These are phyloP conservation scores for Elongisporangium prolatum DNA, from an alignment of 352 stramenopile genomes.

Conservation along the genomic window DNA sequence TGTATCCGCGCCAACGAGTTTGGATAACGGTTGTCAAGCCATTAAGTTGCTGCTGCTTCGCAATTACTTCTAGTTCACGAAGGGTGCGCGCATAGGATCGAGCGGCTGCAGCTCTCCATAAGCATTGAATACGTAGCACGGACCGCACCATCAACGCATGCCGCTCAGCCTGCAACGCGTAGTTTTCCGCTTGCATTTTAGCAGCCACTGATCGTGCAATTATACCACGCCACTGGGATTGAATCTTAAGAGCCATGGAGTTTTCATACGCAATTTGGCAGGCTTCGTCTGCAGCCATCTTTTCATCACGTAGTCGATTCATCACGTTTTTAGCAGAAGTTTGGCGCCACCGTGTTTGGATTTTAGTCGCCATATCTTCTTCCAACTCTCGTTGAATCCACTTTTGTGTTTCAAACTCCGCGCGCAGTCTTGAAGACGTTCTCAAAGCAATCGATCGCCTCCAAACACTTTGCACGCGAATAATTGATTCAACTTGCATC, in stretches of 20 bases:
- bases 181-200: background rate
- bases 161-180: background rate
- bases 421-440: conserved; percentile 9
- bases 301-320: conserved; percentile 4
- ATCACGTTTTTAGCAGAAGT: conserved; percentile 11
- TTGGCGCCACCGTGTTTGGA: conserved; percentile 30
- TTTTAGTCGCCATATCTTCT: conserved; percentile 21
- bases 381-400: conserved; percentile 15
- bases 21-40: conserved; percentile 3
- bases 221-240: conserved; percentile 20
- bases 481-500: conserved; percentile 13
- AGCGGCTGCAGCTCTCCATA: conserved; percentile 1
- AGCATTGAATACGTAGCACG: background rate
- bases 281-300: conserved; percentile 3
- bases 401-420: conserved; percentile 9
- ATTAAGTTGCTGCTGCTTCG: background rate
- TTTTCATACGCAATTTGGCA: conserved; percentile 1
- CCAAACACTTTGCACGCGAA: conserved; percentile 30
- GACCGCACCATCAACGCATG: background rate
- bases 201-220: conserved; percentile 8
- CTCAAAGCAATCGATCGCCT: conserved; percentile 12
- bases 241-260: conserved; percentile 18
- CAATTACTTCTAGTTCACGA: background rate
- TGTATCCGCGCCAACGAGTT: conserved; percentile 6
- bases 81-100: background rate